Evolutionary conservation across 169 alveolate species (phyloP), one percentile per base, ranked within the genome.

Genomic region (Eimeria mitis): DNA sequence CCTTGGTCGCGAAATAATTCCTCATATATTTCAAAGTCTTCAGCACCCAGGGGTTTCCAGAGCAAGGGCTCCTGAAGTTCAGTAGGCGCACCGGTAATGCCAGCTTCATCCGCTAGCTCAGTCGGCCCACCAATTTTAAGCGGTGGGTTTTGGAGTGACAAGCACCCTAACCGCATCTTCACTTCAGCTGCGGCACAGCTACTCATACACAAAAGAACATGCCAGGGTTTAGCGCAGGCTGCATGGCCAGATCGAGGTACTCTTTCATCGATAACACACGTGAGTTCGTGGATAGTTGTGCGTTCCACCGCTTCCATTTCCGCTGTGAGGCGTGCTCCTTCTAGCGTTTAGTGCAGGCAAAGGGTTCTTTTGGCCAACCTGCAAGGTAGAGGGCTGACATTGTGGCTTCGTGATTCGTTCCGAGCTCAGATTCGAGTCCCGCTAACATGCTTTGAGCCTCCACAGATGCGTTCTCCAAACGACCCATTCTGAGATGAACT

Each of bases 391-490:
- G 96, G 61, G 94, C 78, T 19, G 96, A 94, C 40, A 94, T 76
- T 28, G 96, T 94, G 34, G 94, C 94, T 52, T 88, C 94, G 49
- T 94, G 96, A 59, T 94, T 81, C 63, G 92, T 47, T 70, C 96
- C 96, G 42, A 94, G 94, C 70, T 68, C 79, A 16, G 89, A 61
- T 47, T 94, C 96, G 28, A 94, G 96, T 21, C 78, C 94, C n/a
- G 65, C 94, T 63, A 94, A n/a, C 78, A 89, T 89, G 40, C n/a
- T 49, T 44, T 88, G 56, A n/a, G 94, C 94, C 89, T 94, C 89
- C 40, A n/a, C 68, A 88, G 78, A 65, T 52, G 96, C 96, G 56
- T 94, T 89, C 16, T 83, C 89, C 84, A 94, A 84, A 44, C 96
- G 87, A 14, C 89, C 89, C 89, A 84, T 68, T 47, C 96, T 94